These are phyloP conservation scores for Acacia confusa DNA, from an alignment of 306 rosid genomes.

Conservation along the genomic window DNA sequence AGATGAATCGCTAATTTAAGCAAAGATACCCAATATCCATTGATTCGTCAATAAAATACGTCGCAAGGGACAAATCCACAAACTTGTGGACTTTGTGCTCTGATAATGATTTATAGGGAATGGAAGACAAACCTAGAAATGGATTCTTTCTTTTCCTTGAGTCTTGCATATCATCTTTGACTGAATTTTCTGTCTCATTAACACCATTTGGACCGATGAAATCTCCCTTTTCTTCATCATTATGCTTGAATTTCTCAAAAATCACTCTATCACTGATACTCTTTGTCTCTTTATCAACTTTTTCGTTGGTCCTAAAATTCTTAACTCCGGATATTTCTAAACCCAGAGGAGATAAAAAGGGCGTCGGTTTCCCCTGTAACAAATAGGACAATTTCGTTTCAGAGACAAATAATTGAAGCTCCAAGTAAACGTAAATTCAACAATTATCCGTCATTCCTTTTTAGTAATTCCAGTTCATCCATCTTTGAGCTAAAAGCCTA, in stretches of 20 bases:
- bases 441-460: background rate
- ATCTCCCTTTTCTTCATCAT: conserved; percentile 39
- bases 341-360: conserved; percentile 62
- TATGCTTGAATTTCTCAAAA: conserved; percentile 63
- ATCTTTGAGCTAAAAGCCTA: background rate
- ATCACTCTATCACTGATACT: conserved; percentile 43
- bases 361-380: conserved; percentile 67
- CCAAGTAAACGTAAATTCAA: background rate
- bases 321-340: conserved; percentile 31
- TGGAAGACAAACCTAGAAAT: conserved; percentile 53
- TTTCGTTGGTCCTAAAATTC: conserved; percentile 31
- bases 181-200: conserved; percentile 43
- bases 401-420: background rate
- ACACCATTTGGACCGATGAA: conserved; percentile 28
- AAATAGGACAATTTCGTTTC: background rate
- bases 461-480: background rate
- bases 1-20: background rate
- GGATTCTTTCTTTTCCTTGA: conserved; percentile 68
- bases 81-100: background rate
- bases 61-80: background rate
- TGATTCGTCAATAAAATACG: conserved; percentile 4
- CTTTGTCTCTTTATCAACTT: conserved; percentile 37
- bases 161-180: conserved; percentile 32
- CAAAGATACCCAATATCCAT: conserved; percentile 20
- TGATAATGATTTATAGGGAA: conserved; percentile 25